Base-by-base conservation (phyloP, 345 rosid genomes). In the Camelina sativa region DNA sequence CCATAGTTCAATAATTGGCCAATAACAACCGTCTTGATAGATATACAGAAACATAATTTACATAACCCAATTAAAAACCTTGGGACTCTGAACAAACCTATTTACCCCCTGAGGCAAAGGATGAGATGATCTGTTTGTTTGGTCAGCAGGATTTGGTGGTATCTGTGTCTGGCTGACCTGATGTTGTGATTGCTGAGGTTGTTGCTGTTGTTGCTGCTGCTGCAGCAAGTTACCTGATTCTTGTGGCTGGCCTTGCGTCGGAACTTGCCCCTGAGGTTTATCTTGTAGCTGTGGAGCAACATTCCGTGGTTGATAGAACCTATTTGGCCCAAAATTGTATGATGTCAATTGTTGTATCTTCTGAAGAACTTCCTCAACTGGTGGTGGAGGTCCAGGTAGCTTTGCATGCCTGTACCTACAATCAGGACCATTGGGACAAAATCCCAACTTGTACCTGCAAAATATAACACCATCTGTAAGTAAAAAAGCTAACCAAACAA, bases 391-490 rank as follows among this genome's bases (percentile, higher is more conserved):
- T 74, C 96, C 98, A 67, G 96, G 87, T 66, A 88, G 74, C 84
- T 96, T 92, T 3, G 91, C 97, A 71, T 96, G 99, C 85, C 98
- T 86, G 56, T 92, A 96, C 25, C 98, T 86, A 73, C 98, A 96
- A 65, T 92, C 98, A 48, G 95, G 88, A 82, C 98, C 99, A 84
- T 92, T 92, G 44, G 99, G 99, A 81, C 99, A 92, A 81, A 96
- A 96, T 11, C 99, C 99, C 50, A 92, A 77, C 87, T 96, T 96
- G 83, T 89, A 96, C 99, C 98, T 96, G 76, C 41, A 61, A 62
- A 40, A 10, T 20, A 43, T 67, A 81, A 69, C 19, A 22, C 2
- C 48, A 23, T 28, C 16, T 23, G 5, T 74, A 34, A 74, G 28
- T 30, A 43, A 19, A 37, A 7, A 65, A 58, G 12, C 56, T 22